phyloP scores from a whole-genome alignment of 1,284 basidiomycete genomes.

The Rhodotorula sp. region DNA sequence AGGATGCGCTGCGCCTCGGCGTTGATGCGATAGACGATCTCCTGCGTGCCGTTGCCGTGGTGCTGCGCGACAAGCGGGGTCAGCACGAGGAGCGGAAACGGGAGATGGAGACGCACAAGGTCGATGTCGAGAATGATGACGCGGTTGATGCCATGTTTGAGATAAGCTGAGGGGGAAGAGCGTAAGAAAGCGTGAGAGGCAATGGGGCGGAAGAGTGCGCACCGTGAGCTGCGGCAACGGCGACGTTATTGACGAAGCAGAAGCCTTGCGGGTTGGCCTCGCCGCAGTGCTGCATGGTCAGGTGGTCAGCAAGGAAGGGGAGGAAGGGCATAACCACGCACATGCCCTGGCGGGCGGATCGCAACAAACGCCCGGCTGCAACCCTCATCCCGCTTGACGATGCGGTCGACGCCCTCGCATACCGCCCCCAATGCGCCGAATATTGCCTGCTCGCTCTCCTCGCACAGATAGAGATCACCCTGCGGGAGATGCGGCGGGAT shows the following conservation, averaged over 20 bases:
- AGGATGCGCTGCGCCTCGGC: conserved; percentile 68
- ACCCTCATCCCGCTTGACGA: conserved; percentile 52
- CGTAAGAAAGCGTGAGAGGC: neutral
- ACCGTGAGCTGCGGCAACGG: conserved; percentile 88
- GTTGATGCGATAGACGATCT: conserved; percentile 88
- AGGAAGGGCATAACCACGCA: too few species aligned
- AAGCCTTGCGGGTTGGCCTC: conserved; percentile 80
- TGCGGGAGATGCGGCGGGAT: conserved; percentile 73
- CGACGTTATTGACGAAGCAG: conserved; percentile 93
- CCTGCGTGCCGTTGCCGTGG: conserved; percentile 84
- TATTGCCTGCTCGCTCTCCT: conserved; percentile 68
- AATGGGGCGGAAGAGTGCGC: conserved; percentile 25
- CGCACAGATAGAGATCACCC: conserved; percentile 80
- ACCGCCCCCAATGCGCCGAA: conserved; percentile 75
- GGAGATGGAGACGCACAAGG: conserved; percentile 59
- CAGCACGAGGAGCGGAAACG: too few species aligned
- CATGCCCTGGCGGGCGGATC: conserved; percentile 77
- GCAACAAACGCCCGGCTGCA: conserved; percentile 71
- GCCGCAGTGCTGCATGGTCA: conserved; percentile 71
- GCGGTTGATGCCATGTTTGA: conserved; percentile 74
- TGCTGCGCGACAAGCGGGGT: neutral
- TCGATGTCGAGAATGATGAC: conserved; percentile 91
- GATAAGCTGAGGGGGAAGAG: conserved; percentile 62
- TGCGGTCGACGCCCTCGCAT: conserved; percentile 77
- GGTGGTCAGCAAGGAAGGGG: neutral